Base-by-base conservation (phyloP, 331 rosid species). In the Rosa hybrid region DNA sequence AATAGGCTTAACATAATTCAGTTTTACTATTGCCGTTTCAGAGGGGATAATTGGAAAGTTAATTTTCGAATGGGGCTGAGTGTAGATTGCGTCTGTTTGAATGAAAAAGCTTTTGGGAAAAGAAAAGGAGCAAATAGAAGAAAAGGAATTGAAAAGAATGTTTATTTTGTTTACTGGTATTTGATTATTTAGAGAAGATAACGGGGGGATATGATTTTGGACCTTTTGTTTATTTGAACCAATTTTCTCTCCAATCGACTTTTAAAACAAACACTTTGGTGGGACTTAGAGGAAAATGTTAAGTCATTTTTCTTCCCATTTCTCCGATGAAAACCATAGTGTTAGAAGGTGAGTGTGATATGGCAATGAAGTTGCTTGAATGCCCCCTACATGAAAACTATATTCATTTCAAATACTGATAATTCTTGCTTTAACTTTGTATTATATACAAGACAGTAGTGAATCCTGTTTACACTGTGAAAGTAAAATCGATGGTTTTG, bases 31-130 rank as follows among this genome's bases (percentile, higher is more conserved):
- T 30, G 34, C 48, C 12, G 0, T 48, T 14, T 27, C 46, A 34
- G 17, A 9, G 65, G 62, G 18, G 30, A 20, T 34, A 8, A 42
- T 51, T 50, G 77, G 3, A 7, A 13, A n/a, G 18, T 74, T 54
- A 38, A 49, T 16, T 50, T 72, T 72, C 10, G 56, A 53, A 74
- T 53, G 48, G 12, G 38, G 7, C n/a, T 0, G 67, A 34, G 20
- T 74, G 45, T 17, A 25, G 10, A 9, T 3, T 54, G 46, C 46
- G 51, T 25, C 27, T 53, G 49, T 53, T 51, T 54, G 27, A 30
- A 18, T 34, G 65, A 73, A 10, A 73, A 34, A 3, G 77, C 20
- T 73, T 75, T 39, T 56, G 67, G 30, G 78, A 25, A n/a, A 74
- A 25, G 60, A 20, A 18, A 53, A n/a, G 23, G 17, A 60, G 34